Evolutionary conservation across 106 monocot genomes (phyloP), one percentile per base, ranked within the genome.

Genomic region (Gastrodia elata): DNA sequence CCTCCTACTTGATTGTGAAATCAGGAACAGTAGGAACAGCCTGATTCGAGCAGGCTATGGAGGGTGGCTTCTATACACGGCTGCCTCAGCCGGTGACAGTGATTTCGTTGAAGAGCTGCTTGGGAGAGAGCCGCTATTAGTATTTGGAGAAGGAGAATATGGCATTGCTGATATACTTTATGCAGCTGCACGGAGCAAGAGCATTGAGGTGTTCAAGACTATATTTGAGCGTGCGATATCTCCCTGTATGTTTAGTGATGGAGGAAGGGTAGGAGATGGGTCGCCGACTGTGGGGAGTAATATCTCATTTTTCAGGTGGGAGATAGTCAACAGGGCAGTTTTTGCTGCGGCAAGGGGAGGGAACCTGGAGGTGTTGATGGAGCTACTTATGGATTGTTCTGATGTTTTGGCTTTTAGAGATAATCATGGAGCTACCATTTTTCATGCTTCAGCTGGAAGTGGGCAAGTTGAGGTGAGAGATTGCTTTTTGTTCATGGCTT

Each of bases 121-220:
- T 26, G 80, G 73, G 74, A 79, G 77, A 74, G 78, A 84, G 64
- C 78, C 84, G 20, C 83, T 93, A 14, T 44, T 97, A 33, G 97
- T 93, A 1, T 97, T 97, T 48, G 97, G 97, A 20, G 97, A 97
- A 74, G 97, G 93, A 8, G 93, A 97, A 65, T 96, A 92, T 64
- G 97, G 97, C 4, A 84, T 97, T 16, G 86, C 97, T 18, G 93
- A 97, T 59, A 84, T 97, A 28, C 84, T 97, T 5, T 97, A 90
- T 26, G 97, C 92, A 6, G 97, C 90, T 5, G 92, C 97, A 11
- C 81, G 90, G 83, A 83, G 97, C 73, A 88, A 80, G 77, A 78
- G 71, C 39, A 41, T 77, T 0, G 79, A 78, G 68, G 88, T 88
- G 7, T 97, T 93, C 52, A 73, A 79, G 83, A 38, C 86, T 15